Evolutionary conservation across 2,329 filamentous ascomycete genomes (phyloP), one percentile per base, ranked within the genome.

Genomic region (Penicillium sp.): DNA sequence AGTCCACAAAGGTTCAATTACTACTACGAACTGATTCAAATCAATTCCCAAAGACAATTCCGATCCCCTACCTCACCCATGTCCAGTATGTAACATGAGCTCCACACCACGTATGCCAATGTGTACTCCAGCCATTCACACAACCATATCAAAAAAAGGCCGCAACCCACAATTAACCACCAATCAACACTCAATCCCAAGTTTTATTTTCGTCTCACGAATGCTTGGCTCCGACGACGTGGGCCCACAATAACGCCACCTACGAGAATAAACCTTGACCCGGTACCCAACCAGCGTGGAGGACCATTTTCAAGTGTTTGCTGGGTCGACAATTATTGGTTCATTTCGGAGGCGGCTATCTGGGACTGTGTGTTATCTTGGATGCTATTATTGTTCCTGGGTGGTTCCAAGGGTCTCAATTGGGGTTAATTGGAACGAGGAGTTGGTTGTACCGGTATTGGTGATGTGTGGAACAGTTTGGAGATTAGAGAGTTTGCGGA

Each of bases 221-320:
- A 33, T 46, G 23, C 37, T 54, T 54, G 53, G 43, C 21, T 33
- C 21, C 2, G 35, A 16, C 37, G 37, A 23, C 37, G 9, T n/a
- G 10, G 31, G 42, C 25, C 53, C 53, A 29, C 48, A 26, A n/a
- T 11, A 46, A 46, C 53, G 53, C 47, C 53, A 51, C 47, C 29
- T 33, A 37, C 29, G 26, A 55, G 33, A 37, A 50, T 45, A 49
- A 11, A 27, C 23, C 2, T 44, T 27, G 7, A 33, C 11, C n/a
- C 29, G 27, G 53, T 39, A 49, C 29, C 47, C 33, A 51, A 42
- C 37, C 48, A 44, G 25, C 48, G 14, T 10, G 8, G 16, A 14
- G 47, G 37, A 49, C 27, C 46, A 26, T 2, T 23, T 7, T 35
- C 29, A 13, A 46, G 16, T 31, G 4, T 16, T 14, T 50, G 48